Conservation (phyloP, 805 yeast genomes). For the Starmerella apis region DNA sequence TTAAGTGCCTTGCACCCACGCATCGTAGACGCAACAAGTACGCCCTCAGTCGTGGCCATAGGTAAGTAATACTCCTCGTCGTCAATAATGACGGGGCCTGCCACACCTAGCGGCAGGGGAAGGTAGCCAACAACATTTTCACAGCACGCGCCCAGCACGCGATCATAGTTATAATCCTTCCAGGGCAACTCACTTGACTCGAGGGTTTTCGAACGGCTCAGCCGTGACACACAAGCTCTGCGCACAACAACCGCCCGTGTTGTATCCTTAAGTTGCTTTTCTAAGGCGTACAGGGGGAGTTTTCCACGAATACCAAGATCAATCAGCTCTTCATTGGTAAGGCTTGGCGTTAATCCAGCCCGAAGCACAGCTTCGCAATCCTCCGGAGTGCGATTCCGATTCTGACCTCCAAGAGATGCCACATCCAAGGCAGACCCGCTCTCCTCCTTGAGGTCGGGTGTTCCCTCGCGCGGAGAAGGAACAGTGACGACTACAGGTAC, state of each 20-base stretch:
- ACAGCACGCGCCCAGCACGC: slow-evolving; percentile 98
- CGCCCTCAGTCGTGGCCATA: slow-evolving; percentile 99
- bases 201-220: slow-evolving; percentile 73
- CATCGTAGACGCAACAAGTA: slow-evolving; percentile 96
- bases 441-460: slow-evolving; percentile 18
- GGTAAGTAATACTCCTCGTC: slow-evolving; percentile 85
- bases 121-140: slow-evolving; percentile 94
- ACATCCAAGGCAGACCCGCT: neutral
- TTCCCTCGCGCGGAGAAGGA: slow-evolving; percentile 24
- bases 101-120: slow-evolving; percentile 96
- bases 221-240: slow-evolving; percentile 77
- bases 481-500: slow-evolving; percentile 28
- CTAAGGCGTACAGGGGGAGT: slow-evolving; percentile 86
- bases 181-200: slow-evolving; percentile 67
- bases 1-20: slow-evolving; percentile 98
- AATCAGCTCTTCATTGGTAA: slow-evolving; percentile 65
- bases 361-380: slow-evolving; percentile 54
- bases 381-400: slow-evolving; percentile 36
- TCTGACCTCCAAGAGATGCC: neutral
- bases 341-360: slow-evolving; percentile 56
- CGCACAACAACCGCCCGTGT: slow-evolving; percentile 90
- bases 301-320: slow-evolving; percentile 62
- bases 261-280: slow-evolving; percentile 78
- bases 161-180: slow-evolving; percentile 75
- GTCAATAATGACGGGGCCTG: slow-evolving; percentile 91